Base-by-base conservation (phyloP, 495 filamentous ascomycete genomes). In the Rusavskia elegans region DNA sequence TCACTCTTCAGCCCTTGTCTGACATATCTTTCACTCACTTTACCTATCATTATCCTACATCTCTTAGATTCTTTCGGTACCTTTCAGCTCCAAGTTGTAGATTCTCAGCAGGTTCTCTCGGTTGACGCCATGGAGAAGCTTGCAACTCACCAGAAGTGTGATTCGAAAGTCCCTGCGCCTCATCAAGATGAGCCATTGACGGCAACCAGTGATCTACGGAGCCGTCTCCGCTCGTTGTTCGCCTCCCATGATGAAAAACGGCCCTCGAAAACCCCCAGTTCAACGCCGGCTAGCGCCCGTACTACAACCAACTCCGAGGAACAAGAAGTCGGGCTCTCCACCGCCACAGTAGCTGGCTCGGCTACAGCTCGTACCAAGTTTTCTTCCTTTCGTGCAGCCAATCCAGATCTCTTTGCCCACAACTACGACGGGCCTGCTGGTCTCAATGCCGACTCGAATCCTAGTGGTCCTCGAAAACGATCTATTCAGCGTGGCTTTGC, bases 341-440 rank as follows among this genome's bases (percentile, higher is more conserved):
- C 41, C 36, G 16, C 16, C 21, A 46, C 37, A 3, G 49, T 13
- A 20, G 49, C 56, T 21, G 52, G 50, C 42, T 40, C 42, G n/a
- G 45, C 25, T 27, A 27, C 51, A 36, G 32, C 56, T 42, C 42
- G 51, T 40, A 49, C 49, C 13, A 54, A 52, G n/a, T 51, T 54
- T 32, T 40, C 48, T 36, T 39, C 14, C 9, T 23, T 45, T 30
- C 21, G 49, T 36, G 23, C 39, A 23, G 45, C 39, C 21, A 30
- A 42, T 29, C 20, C 49, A 35, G 32, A 50, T 11, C 50, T 48
- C 42, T 51, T 55, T 38, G 39, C 53, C n/a, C 44, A 48, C 23
- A 53, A 40, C n/a, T 59, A 53, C 44, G 57, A 59, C 50, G 57
- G 57, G 36, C 57, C 57, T 48, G 54, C 57, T 19, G 51, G 51